A percentile compares a stretch with the other conserved stretches of the same genome.
Conservation (phyloP, 2,329 filamentous ascomycete species). For the Metarhizium sp. region DNA sequence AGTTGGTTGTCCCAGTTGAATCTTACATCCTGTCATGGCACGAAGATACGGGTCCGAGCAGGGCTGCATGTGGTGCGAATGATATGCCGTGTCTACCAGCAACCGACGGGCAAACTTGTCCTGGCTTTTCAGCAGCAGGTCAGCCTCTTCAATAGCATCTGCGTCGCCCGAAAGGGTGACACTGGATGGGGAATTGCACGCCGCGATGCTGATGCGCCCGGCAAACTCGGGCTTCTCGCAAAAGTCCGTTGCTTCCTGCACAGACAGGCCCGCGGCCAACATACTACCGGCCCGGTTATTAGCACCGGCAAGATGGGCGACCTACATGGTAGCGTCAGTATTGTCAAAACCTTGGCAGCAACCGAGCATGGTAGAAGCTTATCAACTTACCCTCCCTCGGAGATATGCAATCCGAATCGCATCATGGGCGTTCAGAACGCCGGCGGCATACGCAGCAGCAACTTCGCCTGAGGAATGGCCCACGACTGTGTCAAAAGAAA, state of each 20-base stretch:
- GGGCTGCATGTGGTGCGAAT: conserved; percentile 28
- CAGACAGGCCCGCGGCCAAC: conserved; percentile 16
- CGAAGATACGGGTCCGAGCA: conserved; percentile 9
- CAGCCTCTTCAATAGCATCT: conserved; percentile 15
- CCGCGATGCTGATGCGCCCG: conserved; percentile 16
- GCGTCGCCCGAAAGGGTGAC: conserved; percentile 21
- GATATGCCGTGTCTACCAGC: conserved; percentile 29
- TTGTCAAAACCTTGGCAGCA: no score
- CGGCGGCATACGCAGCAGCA: conserved; percentile 29
- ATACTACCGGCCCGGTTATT: not conserved
- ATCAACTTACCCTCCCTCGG: no score
- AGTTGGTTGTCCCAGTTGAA: not conserved
- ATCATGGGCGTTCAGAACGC: not conserved
- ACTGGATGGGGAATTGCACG: conserved; percentile 13
- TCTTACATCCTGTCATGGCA: not conserved
- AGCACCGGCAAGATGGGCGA: no score
- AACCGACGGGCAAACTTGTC: conserved; percentile 21
- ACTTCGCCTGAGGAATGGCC: conserved; percentile 33
- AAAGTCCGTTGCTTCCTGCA: not conserved
- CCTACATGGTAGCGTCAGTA: no score
- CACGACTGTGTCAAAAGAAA: conserved; percentile 21
- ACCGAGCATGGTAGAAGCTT: no score
- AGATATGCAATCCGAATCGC: conserved; percentile 5
- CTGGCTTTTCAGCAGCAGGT: conserved; percentile 12
- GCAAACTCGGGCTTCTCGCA: conserved; percentile 10